Base-by-base conservation (phyloP, 2,329 filamentous ascomycete species). In the Claviceps capensis region DNA sequence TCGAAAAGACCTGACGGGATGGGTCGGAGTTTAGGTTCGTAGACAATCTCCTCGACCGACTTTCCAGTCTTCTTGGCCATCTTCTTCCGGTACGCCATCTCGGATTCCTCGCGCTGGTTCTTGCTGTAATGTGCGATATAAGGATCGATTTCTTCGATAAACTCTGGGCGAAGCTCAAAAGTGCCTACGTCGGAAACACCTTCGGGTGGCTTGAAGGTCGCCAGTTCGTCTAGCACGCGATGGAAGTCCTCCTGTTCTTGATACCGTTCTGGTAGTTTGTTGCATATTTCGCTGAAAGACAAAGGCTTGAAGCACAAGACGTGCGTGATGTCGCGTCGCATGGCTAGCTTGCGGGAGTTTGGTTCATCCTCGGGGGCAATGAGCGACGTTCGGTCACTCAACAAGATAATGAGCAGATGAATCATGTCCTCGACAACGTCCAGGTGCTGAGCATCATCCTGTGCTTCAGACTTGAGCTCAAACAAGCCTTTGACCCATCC, bases 71-170 rank as follows among this genome's bases (percentile, higher is more conserved):
- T 89, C 69, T 89, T 89, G 11, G 89, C 87, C 73, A 93, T 82
- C 73, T 87, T 85, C 61, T 85, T 84, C 60, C 85, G 88, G 70
- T 93, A 96, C 3, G 89, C 85, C 58, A 80, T 83, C 67, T 98
- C 93, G 0, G 91, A 88, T 65, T 98, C 93, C 63, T 98, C 93
- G 49, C 93, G 81, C 66, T 97, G 91, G 61, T 98, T 98, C 64
- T 95, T 95, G 62, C 83, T 94, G 67, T 95, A 98, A 63, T 97
- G 89, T 6, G 90, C 86, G 62, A 90, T 93, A 65, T 96, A 98
- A 1, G 94, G 93, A 64, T 98, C 94, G 49, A 98, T 82, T 47
- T 94, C 79, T 59, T 91, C 86, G 41, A 96, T 78, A 60, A 84
- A 93, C 55, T 95, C 81, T 4, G 86, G 81, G 63, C 90, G 93